Conservation (phyloP, 2,329 filamentous ascomycete genomes). For the Fusarium sp. region DNA sequence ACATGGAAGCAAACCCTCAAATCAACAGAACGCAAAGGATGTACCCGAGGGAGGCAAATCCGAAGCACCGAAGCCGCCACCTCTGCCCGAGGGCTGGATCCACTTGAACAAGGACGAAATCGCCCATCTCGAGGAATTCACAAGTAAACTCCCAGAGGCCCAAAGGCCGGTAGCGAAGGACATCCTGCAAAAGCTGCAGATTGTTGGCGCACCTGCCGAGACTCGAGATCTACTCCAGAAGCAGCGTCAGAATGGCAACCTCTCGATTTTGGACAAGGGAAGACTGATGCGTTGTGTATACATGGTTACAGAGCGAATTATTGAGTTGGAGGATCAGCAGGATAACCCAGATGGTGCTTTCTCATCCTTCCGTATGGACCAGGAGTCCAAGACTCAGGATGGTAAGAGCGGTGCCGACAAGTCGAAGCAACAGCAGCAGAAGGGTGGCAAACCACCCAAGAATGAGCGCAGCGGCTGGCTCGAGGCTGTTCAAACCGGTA, state of each 20-base stretch:
- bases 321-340: slow-evolving; percentile 48
- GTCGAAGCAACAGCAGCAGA: slow-evolving; percentile 49
- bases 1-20: slow-evolving; percentile 36
- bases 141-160: slow-evolving; percentile 72
- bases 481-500: slow-evolving; percentile 54
- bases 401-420: slow-evolving; percentile 43
- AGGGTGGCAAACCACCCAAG: slow-evolving; percentile 52
- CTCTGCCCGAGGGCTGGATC: slow-evolving; percentile 63
- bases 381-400: slow-evolving; percentile 41
- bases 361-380: slow-evolving; percentile 41
- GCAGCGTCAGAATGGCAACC: slow-evolving; percentile 70
- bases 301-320: slow-evolving; percentile 54
- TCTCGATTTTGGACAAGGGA: slow-evolving; percentile 56
- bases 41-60: slow-evolving; percentile 36
- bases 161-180: slow-evolving; percentile 71
- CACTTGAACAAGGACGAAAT: slow-evolving; percentile 61
- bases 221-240: slow-evolving; percentile 69
- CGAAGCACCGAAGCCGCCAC: slow-evolving; percentile 49
- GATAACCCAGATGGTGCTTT: slow-evolving; percentile 38
- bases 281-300: slow-evolving; percentile 55
- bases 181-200: slow-evolving; percentile 72
- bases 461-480: slow-evolving; percentile 54
- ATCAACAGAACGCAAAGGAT: slow-evolving; percentile 38
- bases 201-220: slow-evolving; percentile 77
- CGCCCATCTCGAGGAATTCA: slow-evolving; percentile 68